Conservation (phyloP, 768 basidiomycete genomes). For the Tephrocybe sp. region DNA sequence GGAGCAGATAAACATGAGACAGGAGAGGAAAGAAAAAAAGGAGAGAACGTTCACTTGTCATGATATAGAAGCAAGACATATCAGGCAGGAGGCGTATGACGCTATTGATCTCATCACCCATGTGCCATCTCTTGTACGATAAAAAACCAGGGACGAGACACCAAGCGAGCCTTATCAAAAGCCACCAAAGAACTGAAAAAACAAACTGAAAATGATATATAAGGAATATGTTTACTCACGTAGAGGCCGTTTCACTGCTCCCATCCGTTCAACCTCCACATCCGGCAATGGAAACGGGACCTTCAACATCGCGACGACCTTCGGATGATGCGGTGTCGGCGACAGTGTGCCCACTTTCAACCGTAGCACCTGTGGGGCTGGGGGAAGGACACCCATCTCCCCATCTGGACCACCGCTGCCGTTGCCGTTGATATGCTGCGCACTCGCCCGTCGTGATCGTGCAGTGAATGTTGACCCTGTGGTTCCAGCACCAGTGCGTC, state of each 20-base stretch:
- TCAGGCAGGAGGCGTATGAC: not conserved
- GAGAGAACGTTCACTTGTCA: not conserved
- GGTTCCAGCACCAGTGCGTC: slow-evolving; percentile 30
- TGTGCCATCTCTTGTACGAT: no score
- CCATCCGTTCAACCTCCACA: slow-evolving; percentile 66
- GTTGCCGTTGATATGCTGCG: slow-evolving; percentile 9
- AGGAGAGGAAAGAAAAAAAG: not conserved
- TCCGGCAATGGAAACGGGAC: slow-evolving; percentile 89
- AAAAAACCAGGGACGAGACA: no score
- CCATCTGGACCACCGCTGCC: slow-evolving; percentile 13
- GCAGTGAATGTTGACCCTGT: slow-evolving; percentile 13
- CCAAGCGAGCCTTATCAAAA: no score
- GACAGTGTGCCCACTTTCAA: slow-evolving; percentile 83
- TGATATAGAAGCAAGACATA: no score
- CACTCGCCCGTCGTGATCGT: slow-evolving; percentile 14
- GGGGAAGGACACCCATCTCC: slow-evolving; percentile 7
- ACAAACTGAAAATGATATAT: not conserved
- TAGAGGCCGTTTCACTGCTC: slow-evolving; percentile 49
- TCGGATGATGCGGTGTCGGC: slow-evolving; percentile 95
- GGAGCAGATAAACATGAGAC: not conserved
- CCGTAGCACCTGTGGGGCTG: slow-evolving; percentile 35
- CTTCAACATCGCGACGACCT: slow-evolving; percentile 89
- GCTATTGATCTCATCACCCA: not conserved
- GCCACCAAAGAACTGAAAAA: no score
- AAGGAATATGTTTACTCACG: slow-evolving; percentile 28